A percentile compares a stretch with the other conserved stretches of the same genome.
These are phyloP conservation scores for Backusella westeae DNA, from an alignment of 192 early-diverging fungal genomes.

Conservation along the genomic window DNA sequence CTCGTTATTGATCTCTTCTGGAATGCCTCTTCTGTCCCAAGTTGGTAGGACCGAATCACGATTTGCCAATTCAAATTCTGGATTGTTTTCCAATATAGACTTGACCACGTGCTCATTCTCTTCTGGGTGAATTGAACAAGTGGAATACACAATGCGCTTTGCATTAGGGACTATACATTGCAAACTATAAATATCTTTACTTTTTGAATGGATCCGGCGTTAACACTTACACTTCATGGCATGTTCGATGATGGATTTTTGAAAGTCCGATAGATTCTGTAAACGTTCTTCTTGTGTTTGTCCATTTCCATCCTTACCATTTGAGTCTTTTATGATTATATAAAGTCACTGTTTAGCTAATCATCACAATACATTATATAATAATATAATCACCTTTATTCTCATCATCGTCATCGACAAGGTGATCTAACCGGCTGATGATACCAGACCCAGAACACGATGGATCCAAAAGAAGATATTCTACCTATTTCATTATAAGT, in stretches of 20 bases:
- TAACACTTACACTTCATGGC: constrained; percentile 64
- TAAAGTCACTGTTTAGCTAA: not conserved
- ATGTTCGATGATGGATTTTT: constrained; percentile 75
- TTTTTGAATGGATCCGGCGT: no score
- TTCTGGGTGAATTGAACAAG: constrained; percentile 88
- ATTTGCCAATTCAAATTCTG: constrained; percentile 55
- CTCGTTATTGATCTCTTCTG: constrained; percentile 41
- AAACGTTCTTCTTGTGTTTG: constrained; percentile 58
- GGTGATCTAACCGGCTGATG: constrained; percentile 80
- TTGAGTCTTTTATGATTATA: not conserved
- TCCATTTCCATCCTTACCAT: constrained; percentile 10
- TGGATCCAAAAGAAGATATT: constrained; percentile 92
- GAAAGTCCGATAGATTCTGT: constrained; percentile 81
- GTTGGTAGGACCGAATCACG: constrained; percentile 64
- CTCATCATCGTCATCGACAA: constrained; percentile 66
- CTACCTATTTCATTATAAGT: constrained; percentile 46
- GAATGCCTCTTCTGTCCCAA: constrained; percentile 79
- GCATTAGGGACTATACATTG: constrained; percentile 63
- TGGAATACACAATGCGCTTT: constrained; percentile 91
- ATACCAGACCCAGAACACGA: constrained; percentile 97
- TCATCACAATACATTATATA: not conserved
- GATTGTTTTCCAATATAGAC: constrained; percentile 53
- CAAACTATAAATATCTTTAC: no score
- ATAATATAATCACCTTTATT: constrained; percentile 14
- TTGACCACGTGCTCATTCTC: constrained; percentile 97